Conservation (phyloP, 2,329 filamentous ascomycete species). For the Dactylellina haptotyla region DNA sequence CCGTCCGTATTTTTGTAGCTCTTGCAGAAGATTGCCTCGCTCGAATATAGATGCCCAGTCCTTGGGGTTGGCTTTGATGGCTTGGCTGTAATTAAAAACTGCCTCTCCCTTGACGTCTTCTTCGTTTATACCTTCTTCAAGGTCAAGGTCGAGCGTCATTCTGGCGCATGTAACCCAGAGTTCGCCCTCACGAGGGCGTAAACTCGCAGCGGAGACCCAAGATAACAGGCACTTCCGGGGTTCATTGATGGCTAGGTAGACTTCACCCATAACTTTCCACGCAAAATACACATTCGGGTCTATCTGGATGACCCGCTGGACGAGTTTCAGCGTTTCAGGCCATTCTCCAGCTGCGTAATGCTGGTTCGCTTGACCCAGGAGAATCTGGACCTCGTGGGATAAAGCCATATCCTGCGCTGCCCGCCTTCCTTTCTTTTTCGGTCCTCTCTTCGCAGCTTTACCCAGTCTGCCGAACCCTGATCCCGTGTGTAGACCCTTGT, state of each 20-base stretch:
- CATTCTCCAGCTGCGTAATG: conserved; percentile 73
- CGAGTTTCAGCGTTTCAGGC: conserved; percentile 69
- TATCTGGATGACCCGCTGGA: conserved; percentile 73
- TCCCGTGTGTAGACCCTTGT: conserved; percentile 36
- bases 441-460: conserved; percentile 32
- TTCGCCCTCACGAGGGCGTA: conserved; percentile 70
- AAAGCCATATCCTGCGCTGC: conserved; percentile 56
- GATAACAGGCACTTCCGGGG: conserved; percentile 69
- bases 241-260: conserved; percentile 71
- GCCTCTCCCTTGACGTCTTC: conserved; percentile 67
- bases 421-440: conserved; percentile 47
- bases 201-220: conserved; percentile 71
- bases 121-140: conserved; percentile 64
- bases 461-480: conserved; percentile 30
- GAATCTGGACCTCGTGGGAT: conserved; percentile 71
- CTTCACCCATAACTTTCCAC: conserved; percentile 71
- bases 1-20: conserved; percentile 65
- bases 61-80: conserved; percentile 69
- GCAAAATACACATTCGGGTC: conserved; percentile 75
- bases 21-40: conserved; percentile 70
- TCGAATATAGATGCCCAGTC: conserved; percentile 70
- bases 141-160: conserved; percentile 65
- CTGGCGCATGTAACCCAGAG: conserved; percentile 71
- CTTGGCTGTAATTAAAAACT: conserved; percentile 70
- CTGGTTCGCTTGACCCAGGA: conserved; percentile 74